Evolutionary conservation across 805 yeast species (phyloP), one percentile per base, ranked within the genome.

Genomic region (Zygosaccharomyces bisporus): DNA sequence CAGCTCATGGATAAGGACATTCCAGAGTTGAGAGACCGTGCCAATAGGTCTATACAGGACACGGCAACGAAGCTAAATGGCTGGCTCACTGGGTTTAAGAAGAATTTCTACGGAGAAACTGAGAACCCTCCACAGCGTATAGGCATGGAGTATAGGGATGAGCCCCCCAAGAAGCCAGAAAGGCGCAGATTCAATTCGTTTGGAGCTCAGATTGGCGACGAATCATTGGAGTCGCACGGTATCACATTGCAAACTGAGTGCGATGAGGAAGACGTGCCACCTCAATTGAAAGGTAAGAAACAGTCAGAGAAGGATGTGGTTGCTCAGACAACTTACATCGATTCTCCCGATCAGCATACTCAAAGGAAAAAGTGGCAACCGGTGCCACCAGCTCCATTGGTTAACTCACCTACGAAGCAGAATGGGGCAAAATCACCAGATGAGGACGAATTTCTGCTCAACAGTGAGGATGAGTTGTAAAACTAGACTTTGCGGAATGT

Each of bases 41-140:
- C 90, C 42, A 72, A 77, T 34, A 82, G 82, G 57, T 88, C 91
- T 16, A 73, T 89, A 36, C 89, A 83, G 56, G 96, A 87, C 55
- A 88, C 96, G 1, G 79, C 82, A 44, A 72, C 76, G 37, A 82
- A 83, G 44, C 78, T 89, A 46, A 82, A 84, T 49, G 76, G 80
- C 12, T 89, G 96, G 95, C 79, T 86, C 39, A 77, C 77, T 48
- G 86, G 81, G 12, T 58, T 86, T 34, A 53, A 50, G 24, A 60
- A 54, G 33, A 58, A 45, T 31, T 47, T 54, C 14, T 38, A 37
- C 19, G 51, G 49, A n/a, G 53, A 52, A 14, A 34, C 44, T 19
- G 45, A 40, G 6, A 31, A 20, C 3, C 19, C 29, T 8, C 17
- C 23, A 4, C 23, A 24, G 21, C 19, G 40, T 6, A 6, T 25